A percentile compares a stretch with the other conserved stretches of the same genome.
These are phyloP conservation scores for Cladosporium oxysporum DNA, from an alignment of 2,329 filamentous ascomycete genomes.

Conservation along the genomic window DNA sequence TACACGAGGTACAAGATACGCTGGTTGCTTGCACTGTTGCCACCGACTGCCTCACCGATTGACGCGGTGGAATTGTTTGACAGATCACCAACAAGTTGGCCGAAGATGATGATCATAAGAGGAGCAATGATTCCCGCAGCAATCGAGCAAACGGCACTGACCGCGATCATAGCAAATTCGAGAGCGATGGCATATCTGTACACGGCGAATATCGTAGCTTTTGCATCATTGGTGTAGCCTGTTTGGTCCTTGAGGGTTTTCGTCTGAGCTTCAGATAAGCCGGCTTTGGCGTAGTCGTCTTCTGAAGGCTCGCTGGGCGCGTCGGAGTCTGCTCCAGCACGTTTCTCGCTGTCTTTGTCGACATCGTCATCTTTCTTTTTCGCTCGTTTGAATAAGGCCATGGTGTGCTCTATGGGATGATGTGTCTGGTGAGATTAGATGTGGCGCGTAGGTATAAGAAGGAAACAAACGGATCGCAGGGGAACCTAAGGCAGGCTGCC, in stretches of 20 bases:
- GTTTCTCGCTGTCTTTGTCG: not conserved
- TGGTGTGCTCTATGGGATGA: not conserved
- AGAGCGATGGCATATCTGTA: slow-evolving; percentile 7
- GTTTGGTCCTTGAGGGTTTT: slow-evolving; percentile 19
- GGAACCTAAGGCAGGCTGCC: not conserved
- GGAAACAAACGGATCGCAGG: too few relatives aligned
- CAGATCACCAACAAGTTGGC: slow-evolving; percentile 49
- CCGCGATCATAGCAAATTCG: slow-evolving; percentile 18
- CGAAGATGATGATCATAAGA: slow-evolving; percentile 48
- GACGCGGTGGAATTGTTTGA: slow-evolving; percentile 44
- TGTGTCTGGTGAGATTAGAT: not conserved
- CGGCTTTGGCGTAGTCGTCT: slow-evolving; percentile 10
- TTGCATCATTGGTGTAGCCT: slow-evolving; percentile 7
- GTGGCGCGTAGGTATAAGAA: not conserved
- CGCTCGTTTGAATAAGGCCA: slow-evolving; percentile 6
- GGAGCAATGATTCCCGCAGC: slow-evolving; percentile 44
- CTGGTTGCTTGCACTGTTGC: slow-evolving; percentile 38
- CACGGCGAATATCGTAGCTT: slow-evolving; percentile 15
- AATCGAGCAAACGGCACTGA: slow-evolving; percentile 40
- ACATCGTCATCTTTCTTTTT: not conserved
- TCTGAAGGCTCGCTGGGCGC: not conserved
- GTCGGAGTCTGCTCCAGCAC: not conserved
- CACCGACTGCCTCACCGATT: slow-evolving; percentile 45
- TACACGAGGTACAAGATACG: slow-evolving; percentile 48
- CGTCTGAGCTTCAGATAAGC: slow-evolving; percentile 14